Evolutionary conservation across 1,284 basidiomycete genomes (phyloP).

Genomic region (Malassezia arunalokei): DNA sequence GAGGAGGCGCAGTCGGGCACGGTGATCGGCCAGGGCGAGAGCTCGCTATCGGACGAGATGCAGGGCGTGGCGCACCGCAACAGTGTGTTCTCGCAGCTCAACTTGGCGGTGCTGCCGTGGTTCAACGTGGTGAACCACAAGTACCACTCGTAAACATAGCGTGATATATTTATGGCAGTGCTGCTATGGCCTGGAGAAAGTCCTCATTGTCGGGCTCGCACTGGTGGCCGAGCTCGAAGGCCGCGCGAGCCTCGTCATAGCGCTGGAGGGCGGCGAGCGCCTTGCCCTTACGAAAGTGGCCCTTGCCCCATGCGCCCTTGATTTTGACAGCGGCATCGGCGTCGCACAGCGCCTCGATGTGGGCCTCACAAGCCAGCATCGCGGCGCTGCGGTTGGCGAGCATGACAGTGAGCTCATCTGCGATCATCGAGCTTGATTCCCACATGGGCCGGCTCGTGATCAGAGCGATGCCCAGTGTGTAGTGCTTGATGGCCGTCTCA

Average conservation of each 20-base stretch:
- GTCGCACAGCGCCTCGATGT: constrained; percentile 70
- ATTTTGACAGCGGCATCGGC: constrained; percentile 77
- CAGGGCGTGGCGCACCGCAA: constrained; percentile 80
- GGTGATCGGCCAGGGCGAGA: constrained; percentile 49
- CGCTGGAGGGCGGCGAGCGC: constrained; percentile 66
- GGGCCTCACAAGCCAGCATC: constrained; percentile 63
- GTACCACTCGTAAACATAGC: constrained; percentile 22
- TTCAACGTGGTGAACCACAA: constrained; percentile 45
- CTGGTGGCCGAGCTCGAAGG: constrained; percentile 67
- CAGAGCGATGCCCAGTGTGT: constrained; percentile 69
- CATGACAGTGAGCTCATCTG: constrained; percentile 77
- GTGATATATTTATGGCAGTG: constrained; percentile 2
- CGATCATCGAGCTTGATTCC: constrained; percentile 68
- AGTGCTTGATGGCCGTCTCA: constrained; percentile 65
- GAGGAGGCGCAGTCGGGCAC: constrained; percentile 21
- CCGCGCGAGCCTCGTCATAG: constrained; percentile 66
- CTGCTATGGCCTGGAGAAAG: constrained; percentile 13
- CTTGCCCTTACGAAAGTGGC: constrained; percentile 82
- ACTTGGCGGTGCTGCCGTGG: constrained; percentile 44
- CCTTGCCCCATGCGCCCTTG: constrained; percentile 82
- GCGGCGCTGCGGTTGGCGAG: constrained; percentile 84
- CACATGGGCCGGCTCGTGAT: constrained; percentile 76
- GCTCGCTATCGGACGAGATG: constrained; percentile 69
- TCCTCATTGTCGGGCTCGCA: constrained; percentile 68
- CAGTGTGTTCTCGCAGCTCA: constrained; percentile 69